A percentile compares a stretch with the other conserved stretches of the same genome.
Conservation (phyloP, 306 rosid genomes). For the Inga leiocalycina region DNA sequence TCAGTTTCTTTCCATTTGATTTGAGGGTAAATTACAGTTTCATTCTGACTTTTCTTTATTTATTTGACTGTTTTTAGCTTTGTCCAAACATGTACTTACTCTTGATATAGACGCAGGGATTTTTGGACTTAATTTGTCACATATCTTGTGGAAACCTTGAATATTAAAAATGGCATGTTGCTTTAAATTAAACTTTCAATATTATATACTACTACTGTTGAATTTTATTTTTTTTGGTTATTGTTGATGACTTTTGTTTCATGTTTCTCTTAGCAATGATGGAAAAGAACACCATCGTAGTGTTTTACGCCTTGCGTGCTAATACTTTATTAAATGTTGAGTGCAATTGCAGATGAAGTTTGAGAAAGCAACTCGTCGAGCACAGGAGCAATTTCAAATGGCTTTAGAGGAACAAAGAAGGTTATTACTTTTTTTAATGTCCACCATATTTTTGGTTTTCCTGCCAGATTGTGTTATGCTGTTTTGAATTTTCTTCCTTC, state of each 20-base stretch:
- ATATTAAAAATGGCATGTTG: background rate
- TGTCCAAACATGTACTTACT: conserved; percentile 3
- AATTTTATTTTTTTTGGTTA: background rate
- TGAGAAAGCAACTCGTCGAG: conserved; percentile 93
- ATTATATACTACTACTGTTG: background rate
- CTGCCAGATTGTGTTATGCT: background rate
- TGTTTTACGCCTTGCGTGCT: conserved; percentile 7
- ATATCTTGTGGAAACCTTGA: background rate
- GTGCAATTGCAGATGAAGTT: conserved; percentile 70
- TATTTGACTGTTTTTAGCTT: background rate
- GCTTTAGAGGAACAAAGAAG: conserved; percentile 94
- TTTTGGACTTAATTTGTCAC: background rate
- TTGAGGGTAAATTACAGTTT: background rate
- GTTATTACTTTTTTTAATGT: conserved; percentile 34
- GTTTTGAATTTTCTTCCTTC: conserved; percentile 6
- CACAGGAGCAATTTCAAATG: conserved; percentile 96
- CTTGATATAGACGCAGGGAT: conserved; percentile 15
- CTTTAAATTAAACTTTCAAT: background rate
- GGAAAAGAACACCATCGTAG: background rate
- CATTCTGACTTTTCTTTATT: background rate
- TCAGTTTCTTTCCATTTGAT: conserved; percentile 26
- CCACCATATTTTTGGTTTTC: conserved; percentile 19
- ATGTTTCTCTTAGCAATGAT: conserved; percentile 3
- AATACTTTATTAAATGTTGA: conserved; percentile 21
- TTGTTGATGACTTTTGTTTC: background rate